Evolutionary conservation across 192 early-diverging fungal genomes (phyloP), one percentile per base, ranked within the genome.

Genomic region (Rhizophagus clarus): DNA sequence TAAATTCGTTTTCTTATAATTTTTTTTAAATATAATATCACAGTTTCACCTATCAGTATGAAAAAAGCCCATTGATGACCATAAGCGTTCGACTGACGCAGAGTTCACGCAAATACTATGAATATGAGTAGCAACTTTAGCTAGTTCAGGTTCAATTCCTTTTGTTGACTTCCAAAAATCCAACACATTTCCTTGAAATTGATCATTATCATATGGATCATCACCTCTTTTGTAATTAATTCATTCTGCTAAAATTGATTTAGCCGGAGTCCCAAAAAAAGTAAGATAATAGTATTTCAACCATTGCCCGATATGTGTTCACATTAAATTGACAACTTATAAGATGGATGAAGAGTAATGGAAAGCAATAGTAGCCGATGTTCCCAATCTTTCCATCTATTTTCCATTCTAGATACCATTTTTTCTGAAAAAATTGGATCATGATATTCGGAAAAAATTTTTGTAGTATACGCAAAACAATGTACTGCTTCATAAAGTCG

Each of bases 171-270:
- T 1, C 40, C 70, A 72, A 72, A 72, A 72, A 72, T 72, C 26
- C 12, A 72, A 29, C 1, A 72, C 11, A 72, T 72, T 72, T 47
- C 3, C 70, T 49, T 15, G 1, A 72, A 71, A 71, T 45, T 71
- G n/a, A 47, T 72, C 70, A 72, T 72, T 14, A 45, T 72, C 42
- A 72, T 72, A 72, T 49, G n/a, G 22, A 49, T 72, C 40, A 26
- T 72, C 24, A 4, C 10, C 70, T 49, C 22, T 72, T 72, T 47
- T 72, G 3, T 72, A 72, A 72, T 72, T 14, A 47, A 72, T 45
- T 28, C 26, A 47, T 47, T 72, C n/a, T 26, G 70, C 42, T 72
- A 72, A 72, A 72, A 72, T 72, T 47, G 20, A 29, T 47, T 8
- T 72, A 15, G n/a, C 2, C 4, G 1, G 8, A 24, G 7, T 72